These are phyloP conservation scores for Dipodascus albidus DNA, from an alignment of 805 yeast species.

Conservation along the genomic window DNA sequence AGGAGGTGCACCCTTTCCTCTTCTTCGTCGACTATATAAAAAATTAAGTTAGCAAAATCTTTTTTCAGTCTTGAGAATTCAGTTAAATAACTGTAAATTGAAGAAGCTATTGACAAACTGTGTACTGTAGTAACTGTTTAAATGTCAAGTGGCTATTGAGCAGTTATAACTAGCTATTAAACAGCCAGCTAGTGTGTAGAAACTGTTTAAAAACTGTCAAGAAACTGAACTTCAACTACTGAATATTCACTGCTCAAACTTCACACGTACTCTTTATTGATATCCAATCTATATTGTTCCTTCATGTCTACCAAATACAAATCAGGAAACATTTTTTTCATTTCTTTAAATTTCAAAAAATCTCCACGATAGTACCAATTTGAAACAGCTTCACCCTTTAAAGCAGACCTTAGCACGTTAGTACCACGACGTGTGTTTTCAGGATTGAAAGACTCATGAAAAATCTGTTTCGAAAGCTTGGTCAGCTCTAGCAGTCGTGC, in stretches of 20 bases:
- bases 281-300: slow-evolving; percentile 12
- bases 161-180: too few relatives aligned
- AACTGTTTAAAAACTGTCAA: too few relatives aligned
- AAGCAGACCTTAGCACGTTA: slow-evolving; percentile 22
- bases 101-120: too few relatives aligned
- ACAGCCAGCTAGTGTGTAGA: too few relatives aligned
- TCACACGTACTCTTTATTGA: slow-evolving; percentile 10
- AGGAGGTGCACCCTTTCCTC: slow-evolving; percentile 24
- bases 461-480: slow-evolving; percentile 22
- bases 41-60: background rate
- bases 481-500: slow-evolving; percentile 18
- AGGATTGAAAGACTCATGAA: slow-evolving; percentile 25
- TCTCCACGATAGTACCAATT: slow-evolving; percentile 23
- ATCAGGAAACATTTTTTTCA: slow-evolving; percentile 13
- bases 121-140: too few relatives aligned
- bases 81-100: too few relatives aligned
- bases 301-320: slow-evolving; percentile 11
- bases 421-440: slow-evolving; percentile 22
- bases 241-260: background rate
- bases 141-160: too few relatives aligned
- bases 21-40: slow-evolving; percentile 8
- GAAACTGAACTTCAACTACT: too few relatives aligned
- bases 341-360: slow-evolving; percentile 9
- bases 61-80: too few relatives aligned
- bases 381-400: slow-evolving; percentile 22